phyloP scores from a whole-genome alignment of 768 basidiomycete species.

The Suillus placidus region DNA sequence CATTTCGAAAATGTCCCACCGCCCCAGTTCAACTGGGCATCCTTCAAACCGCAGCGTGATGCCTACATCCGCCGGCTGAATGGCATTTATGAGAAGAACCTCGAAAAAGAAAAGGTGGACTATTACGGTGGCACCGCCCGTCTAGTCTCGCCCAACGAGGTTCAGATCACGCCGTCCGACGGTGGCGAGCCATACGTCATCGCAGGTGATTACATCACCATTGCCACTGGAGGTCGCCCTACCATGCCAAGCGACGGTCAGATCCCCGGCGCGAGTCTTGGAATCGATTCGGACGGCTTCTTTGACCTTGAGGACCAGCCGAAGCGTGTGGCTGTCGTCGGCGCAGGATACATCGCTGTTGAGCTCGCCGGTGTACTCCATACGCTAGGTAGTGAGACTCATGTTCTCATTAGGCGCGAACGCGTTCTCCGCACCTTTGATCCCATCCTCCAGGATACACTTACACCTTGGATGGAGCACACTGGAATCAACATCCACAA shows the following conservation, averaged over 20 bases:
- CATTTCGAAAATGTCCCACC: slow-evolving; percentile 62
- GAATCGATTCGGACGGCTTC: slow-evolving; percentile 95
- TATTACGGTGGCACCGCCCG: slow-evolving; percentile 79
- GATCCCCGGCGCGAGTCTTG: slow-evolving; percentile 89
- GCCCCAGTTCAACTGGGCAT: slow-evolving; percentile 82
- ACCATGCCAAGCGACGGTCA: slow-evolving; percentile 73
- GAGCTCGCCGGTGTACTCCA: slow-evolving; percentile 96
- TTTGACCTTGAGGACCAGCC: slow-evolving; percentile 91
- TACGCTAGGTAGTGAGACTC: slow-evolving; percentile 88
- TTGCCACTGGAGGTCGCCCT: slow-evolving; percentile 89
- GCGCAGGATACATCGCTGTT: slow-evolving; percentile 97
- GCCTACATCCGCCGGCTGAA: slow-evolving; percentile 91
- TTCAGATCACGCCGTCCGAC: slow-evolving; percentile 74
- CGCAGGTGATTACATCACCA: slow-evolving; percentile 72
- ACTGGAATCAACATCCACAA: slow-evolving; percentile 91
- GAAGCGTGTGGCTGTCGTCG: slow-evolving; percentile 90
- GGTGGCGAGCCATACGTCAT: slow-evolving; percentile 69
- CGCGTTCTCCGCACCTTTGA: slow-evolving; percentile 94
- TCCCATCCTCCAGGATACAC: slow-evolving; percentile 76
- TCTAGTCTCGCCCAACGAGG: slow-evolving; percentile 65
- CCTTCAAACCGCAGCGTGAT: slow-evolving; percentile 93
- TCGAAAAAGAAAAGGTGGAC: slow-evolving; percentile 85
- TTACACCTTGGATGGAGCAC: slow-evolving; percentile 93
- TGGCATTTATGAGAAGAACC: slow-evolving; percentile 89
- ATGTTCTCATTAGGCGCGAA: slow-evolving; percentile 88